A percentile compares a stretch with the other conserved stretches of the same genome.
These are phyloP conservation scores for Diplogelasinospora grovesii DNA, from an alignment of 495 filamentous ascomycete species.

Conservation along the genomic window DNA sequence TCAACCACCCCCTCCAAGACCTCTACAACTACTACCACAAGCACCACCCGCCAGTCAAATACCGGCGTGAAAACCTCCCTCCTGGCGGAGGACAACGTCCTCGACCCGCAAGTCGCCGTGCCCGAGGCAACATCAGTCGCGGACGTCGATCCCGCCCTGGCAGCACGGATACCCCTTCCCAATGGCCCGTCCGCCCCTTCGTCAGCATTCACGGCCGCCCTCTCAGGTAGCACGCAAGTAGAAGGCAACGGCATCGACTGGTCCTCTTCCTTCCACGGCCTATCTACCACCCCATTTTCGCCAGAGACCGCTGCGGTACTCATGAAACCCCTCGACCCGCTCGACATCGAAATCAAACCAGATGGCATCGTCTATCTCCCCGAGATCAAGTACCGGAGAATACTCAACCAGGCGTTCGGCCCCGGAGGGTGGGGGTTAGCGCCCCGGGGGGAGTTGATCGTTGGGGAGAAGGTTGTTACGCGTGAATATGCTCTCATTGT, in stretches of 20 bases:
- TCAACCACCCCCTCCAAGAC: too few relatives aligned
- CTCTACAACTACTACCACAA: background rate
- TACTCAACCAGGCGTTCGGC: constrained; percentile 86
- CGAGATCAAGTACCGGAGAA: constrained; percentile 96
- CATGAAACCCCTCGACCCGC: constrained; percentile 54
- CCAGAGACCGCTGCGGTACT: constrained; percentile 69
- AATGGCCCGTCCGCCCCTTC: background rate
- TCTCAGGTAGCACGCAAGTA: constrained; percentile 12
- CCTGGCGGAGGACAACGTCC: background rate
- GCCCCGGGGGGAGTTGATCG: constrained; percentile 82
- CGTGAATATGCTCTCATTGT: constrained; percentile 91
- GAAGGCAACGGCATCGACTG: constrained; percentile 66
- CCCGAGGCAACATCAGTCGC: constrained; percentile 25
- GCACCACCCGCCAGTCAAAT: background rate
- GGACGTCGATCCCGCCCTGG: constrained; percentile 21
- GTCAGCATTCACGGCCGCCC: constrained; percentile 10
- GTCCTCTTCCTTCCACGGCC: constrained; percentile 86
- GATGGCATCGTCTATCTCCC: constrained; percentile 95
- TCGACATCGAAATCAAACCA: constrained; percentile 92
- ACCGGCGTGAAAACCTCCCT: too few relatives aligned
- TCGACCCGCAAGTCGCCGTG: constrained; percentile 28
- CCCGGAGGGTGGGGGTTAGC: constrained; percentile 94
- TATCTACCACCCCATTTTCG: constrained; percentile 67
- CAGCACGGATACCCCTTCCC: constrained; percentile 15
- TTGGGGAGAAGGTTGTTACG: constrained; percentile 82